Percentiles rank a stretch among this genome's conserved stretches.
phyloP scores from a whole-genome alignment of 2,329 filamentous ascomycete species.

The Graphiopsis chlorocephala region DNA sequence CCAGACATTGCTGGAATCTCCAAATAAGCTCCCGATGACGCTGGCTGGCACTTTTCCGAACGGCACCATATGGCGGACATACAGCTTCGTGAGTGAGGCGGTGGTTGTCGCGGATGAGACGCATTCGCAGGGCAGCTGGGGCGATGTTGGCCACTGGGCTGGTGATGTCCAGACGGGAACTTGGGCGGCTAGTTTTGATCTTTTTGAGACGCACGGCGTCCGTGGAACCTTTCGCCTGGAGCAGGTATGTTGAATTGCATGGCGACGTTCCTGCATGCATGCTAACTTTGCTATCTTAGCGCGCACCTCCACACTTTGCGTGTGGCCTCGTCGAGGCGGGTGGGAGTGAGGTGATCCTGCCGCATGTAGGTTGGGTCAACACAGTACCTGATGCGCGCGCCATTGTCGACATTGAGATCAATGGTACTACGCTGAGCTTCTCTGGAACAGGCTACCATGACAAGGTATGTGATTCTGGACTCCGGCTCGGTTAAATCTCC shows the following conservation, averaged over 20 bases:
- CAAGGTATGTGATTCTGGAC: constrained; percentile 25
- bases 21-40: constrained; percentile 25
- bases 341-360: not conserved
- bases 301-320: not conserved
- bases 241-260: not conserved
- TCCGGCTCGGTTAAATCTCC: not conserved
- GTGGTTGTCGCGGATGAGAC: not conserved
- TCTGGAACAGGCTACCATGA: constrained; percentile 46
- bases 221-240: not conserved
- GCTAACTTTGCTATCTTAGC: not conserved
- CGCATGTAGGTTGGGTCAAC: not conserved
- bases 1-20: constrained; percentile 26
- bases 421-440: constrained; percentile 35
- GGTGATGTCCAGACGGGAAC: not conserved
- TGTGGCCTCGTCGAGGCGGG: not conserved
- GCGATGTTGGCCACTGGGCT: not conserved
- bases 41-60: not conserved
- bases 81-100: not conserved
- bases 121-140: not conserved
- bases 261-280: not conserved
- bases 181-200: not conserved
- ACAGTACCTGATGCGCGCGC: constrained; percentile 18
- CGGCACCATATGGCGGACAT: not conserved
- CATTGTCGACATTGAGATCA: constrained; percentile 31
- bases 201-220: not conserved